phyloP scores from a whole-genome alignment of 192 early-diverging fungal species.

The Polychytrium aggregatum region DNA sequence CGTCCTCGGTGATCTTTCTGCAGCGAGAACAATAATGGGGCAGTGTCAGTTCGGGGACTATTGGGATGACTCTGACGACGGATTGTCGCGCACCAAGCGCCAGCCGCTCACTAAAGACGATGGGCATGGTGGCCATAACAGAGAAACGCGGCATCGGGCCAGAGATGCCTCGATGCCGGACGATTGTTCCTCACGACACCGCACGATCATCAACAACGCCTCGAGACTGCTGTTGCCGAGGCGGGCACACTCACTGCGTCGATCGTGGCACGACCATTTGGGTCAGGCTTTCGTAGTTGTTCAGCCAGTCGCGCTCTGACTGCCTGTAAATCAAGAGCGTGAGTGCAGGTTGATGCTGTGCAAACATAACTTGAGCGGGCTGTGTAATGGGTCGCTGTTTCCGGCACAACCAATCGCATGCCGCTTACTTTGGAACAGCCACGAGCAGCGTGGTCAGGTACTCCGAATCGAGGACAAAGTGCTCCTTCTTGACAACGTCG shows the following conservation, averaged over 20 bases:
- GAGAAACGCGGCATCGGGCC: too few relatives aligned
- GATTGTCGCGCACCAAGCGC: too few relatives aligned
- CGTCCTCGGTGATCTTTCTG: constrained; percentile 81
- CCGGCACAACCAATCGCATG: not conserved
- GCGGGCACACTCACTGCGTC: constrained; percentile 48
- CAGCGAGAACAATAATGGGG: too few relatives aligned
- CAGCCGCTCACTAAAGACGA: too few relatives aligned
- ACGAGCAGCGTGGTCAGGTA: constrained; percentile 86
- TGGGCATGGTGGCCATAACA: too few relatives aligned
- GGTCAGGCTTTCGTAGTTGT: constrained; percentile 80
- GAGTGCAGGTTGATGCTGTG: not conserved
- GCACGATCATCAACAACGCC: too few relatives aligned
- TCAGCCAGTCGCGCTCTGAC: constrained; percentile 70
- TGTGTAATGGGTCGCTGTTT: constrained; percentile 2
- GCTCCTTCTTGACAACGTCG: constrained; percentile 83
- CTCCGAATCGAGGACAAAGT: constrained; percentile 87
- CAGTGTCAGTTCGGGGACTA: too few relatives aligned
- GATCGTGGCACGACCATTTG: constrained; percentile 96
- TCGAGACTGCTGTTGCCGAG: not conserved
- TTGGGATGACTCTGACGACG: too few relatives aligned
- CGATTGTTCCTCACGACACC: too few relatives aligned
- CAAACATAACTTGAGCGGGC: constrained; percentile 2
- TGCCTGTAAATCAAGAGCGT: constrained; percentile 17
- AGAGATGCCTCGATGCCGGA: too few relatives aligned
- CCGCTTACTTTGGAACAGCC: constrained; percentile 77